Percentiles rank a stretch among this genome's conserved stretches.
phyloP scores from a whole-genome alignment of 805 yeast genomes.

The Metschnikowia aberdeeniae region DNA sequence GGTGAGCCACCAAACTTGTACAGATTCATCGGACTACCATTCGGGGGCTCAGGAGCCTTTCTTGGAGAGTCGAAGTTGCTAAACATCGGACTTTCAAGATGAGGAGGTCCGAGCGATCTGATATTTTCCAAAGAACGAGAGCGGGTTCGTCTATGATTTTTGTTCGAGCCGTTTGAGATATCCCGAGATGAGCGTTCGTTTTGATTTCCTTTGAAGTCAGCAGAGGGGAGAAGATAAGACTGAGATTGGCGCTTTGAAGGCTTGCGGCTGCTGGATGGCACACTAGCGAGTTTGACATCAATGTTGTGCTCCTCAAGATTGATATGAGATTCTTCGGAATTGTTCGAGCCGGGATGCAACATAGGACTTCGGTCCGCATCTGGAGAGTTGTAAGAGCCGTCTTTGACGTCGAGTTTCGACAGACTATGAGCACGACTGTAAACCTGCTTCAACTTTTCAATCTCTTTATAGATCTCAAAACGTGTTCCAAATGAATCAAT shows the following conservation, averaged over 20 bases:
- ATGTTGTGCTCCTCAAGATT: constrained; percentile 1
- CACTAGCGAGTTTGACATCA: background rate
- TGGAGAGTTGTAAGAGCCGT: background rate
- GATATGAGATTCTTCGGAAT: constrained; percentile 17
- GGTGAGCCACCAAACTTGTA: constrained; percentile 33
- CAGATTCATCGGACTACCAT: constrained; percentile 25
- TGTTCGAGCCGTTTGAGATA: constrained; percentile 5
- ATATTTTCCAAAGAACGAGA: constrained; percentile 49
- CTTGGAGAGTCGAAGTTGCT: constrained; percentile 58
- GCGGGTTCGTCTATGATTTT: constrained; percentile 42
- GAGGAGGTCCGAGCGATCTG: constrained; percentile 1
- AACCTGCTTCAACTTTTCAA: constrained; percentile 55
- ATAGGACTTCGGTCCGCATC: constrained; percentile 16
- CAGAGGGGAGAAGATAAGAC: constrained; percentile 41
- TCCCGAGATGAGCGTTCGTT: background rate
- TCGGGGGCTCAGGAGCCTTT: constrained; percentile 69
- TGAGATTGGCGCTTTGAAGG: constrained; percentile 14
- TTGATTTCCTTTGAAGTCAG: constrained; percentile 17
- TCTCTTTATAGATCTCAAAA: constrained; percentile 86
- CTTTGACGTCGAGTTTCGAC: constrained; percentile 4
- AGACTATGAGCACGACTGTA: constrained; percentile 8
- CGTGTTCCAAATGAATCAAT: constrained; percentile 92
- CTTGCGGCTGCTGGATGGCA: background rate
- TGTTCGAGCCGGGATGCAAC: constrained; percentile 9
- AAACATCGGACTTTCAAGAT: constrained; percentile 5